Evolutionary conservation across 768 basidiomycete genomes (phyloP).

Genomic region (Lentinula guzmanii): DNA sequence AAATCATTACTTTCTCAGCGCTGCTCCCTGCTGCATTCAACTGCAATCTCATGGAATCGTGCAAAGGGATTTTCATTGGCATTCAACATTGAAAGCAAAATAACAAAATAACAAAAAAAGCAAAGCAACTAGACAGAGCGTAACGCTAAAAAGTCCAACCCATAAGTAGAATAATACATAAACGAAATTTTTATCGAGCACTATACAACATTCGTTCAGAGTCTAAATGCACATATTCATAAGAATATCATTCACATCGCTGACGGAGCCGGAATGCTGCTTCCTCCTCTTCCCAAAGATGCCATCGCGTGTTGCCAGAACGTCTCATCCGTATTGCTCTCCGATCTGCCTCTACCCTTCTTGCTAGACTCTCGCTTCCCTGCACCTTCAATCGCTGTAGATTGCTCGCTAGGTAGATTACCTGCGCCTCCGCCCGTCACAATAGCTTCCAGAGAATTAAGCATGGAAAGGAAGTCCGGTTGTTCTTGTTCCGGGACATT

Average conservation of each 20-base stretch:
- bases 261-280: background rate
- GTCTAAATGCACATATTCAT: background rate
- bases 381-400: background rate
- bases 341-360: constrained; percentile 37
- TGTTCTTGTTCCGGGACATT: background rate
- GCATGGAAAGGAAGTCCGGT: background rate
- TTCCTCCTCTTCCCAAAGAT: constrained; percentile 2
- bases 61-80: background rate
- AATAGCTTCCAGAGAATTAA: constrained; percentile 1
- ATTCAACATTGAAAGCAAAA: background rate
- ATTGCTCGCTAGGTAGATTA: no score
- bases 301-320: constrained; percentile 4
- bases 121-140: background rate
- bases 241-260: constrained; percentile 1
- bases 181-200: background rate
- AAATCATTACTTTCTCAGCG: no score
- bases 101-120: background rate
- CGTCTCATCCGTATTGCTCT: constrained; percentile 42
- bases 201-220: background rate
- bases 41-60: background rate
- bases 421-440: background rate
- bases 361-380: background rate
- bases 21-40: no score
- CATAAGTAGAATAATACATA: constrained; percentile 1
- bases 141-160: background rate